Evolutionary conservation across 768 basidiomycete species (phyloP), one percentile per base, ranked within the genome.

Genomic region (Megacollybia marginata): DNA sequence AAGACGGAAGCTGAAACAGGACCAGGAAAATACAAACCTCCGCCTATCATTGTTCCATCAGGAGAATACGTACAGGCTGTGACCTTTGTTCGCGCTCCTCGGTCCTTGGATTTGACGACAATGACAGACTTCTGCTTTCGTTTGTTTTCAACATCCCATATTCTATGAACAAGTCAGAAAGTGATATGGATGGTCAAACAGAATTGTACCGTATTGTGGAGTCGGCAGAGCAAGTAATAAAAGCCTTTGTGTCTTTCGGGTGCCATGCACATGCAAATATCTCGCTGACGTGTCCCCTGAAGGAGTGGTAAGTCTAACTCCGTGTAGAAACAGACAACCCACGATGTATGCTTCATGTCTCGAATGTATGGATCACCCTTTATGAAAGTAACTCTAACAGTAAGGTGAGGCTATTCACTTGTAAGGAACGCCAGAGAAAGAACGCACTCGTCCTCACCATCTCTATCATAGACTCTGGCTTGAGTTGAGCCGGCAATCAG

Each of bases 301-400:
- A 13, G 19, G 46, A 20, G 20, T 10, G n/a, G 48, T 54, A 16
- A 61, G 15, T 16, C 13, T 40, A 18, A 32, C 15, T 32, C 40
- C 6, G 23, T 35, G 44, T 56, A 53, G 9, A 28, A 51, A 18
- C 13, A 53, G 9, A 12, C 15, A 45, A 72, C 92, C 56, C 59
- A 95, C 95, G 86, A 78, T n/a, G 96, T 99, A 62, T 98, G 86
- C 67, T 92, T 92, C 90, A 99, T 94, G 68, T 99, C 96, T 49
- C 96, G 86, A 57, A 99, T 89, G 65, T 98, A 99, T 52, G 89
- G 91, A 68, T 99, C 96, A 33, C 96, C 96, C 69, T 98, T 98
- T 62, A 92, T 74, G 64, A 78, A 86, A 51, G 83, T 83, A 54
- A 83, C 81, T 67, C 88, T 87, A 59, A 50, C 49, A 59, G 72